Evolutionary conservation across 2,329 filamentous ascomycete genomes (phyloP).

Genomic region (Xylaria multiplex): DNA sequence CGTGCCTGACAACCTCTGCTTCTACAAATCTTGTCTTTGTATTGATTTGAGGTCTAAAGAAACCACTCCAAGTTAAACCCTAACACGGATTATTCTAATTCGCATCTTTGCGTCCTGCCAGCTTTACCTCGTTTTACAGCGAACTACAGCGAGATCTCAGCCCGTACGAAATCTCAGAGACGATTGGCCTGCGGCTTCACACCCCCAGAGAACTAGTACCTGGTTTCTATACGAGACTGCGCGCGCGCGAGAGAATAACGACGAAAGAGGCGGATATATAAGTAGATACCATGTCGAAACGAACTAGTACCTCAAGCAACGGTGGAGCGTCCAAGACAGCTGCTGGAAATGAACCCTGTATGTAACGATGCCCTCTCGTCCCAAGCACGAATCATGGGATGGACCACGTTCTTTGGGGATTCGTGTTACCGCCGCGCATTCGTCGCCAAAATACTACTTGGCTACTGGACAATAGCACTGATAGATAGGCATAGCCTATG

Average conservation of each 20-base stretch:
- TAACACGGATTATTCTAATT: not conserved
- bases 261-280: constrained; percentile 3
- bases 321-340: constrained; percentile 57
- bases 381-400: constrained; percentile 6
- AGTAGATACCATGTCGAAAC: constrained; percentile 67
- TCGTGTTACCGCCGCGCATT: not conserved
- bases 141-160: constrained; percentile 1
- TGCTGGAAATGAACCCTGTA: constrained; percentile 56
- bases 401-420: not conserved
- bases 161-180: not conserved
- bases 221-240: not conserved
- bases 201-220: not conserved
- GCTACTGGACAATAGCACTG: constrained; percentile 19
- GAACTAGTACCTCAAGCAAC: constrained; percentile 62
- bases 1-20: constrained; percentile 10
- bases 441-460: not conserved
- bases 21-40: not conserved
- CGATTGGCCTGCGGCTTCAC: not conserved
- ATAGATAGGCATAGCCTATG: constrained; percentile 60
- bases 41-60: not conserved
- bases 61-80: not conserved
- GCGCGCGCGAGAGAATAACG: not conserved
- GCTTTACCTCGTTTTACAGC: not conserved
- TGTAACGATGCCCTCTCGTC: constrained; percentile 37
- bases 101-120: not conserved